Percentiles rank a stretch among this genome's conserved stretches.
Evolutionary conservation across 441 rosid species (phyloP).

Genomic region (Pelargonium australe): DNA sequence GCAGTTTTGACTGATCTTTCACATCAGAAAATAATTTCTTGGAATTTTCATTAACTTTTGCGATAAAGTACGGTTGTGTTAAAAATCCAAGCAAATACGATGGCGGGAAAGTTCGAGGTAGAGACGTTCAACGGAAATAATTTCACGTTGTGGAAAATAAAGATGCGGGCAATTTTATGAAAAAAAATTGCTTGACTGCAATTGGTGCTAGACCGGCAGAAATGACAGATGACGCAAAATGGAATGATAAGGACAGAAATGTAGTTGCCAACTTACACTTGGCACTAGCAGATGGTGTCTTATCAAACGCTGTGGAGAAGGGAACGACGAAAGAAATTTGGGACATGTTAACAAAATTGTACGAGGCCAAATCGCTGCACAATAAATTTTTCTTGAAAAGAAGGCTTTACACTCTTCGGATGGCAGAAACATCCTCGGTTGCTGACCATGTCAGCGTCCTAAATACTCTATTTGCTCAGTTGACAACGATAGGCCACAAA

Average conservation of each 20-base stretch:
- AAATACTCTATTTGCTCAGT: conserved; percentile 7
- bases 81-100: not conserved
- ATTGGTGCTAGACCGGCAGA: not conserved
- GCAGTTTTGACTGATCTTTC: not conserved
- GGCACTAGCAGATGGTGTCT: not conserved
- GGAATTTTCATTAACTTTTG: not conserved
- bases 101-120: not conserved
- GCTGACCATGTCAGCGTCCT: not conserved
- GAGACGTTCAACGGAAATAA: conserved; percentile 7
- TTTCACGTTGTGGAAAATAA: not conserved
- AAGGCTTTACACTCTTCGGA: conserved; percentile 4
- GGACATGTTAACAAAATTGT: not conserved
- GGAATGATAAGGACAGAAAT: not conserved
- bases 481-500: not conserved
- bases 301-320: not conserved
- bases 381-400: conserved; percentile 7
- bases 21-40: not conserved
- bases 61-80: not conserved
- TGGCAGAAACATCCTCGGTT: not conserved
- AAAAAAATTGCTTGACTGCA: not conserved
- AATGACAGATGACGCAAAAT: not conserved
- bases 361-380: conserved; percentile 10
- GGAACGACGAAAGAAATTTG: too few species aligned
- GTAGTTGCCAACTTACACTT: not conserved
- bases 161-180: not conserved